Conservation (phyloP, 768 basidiomycete genomes). For the Thelephora ganbajun region DNA sequence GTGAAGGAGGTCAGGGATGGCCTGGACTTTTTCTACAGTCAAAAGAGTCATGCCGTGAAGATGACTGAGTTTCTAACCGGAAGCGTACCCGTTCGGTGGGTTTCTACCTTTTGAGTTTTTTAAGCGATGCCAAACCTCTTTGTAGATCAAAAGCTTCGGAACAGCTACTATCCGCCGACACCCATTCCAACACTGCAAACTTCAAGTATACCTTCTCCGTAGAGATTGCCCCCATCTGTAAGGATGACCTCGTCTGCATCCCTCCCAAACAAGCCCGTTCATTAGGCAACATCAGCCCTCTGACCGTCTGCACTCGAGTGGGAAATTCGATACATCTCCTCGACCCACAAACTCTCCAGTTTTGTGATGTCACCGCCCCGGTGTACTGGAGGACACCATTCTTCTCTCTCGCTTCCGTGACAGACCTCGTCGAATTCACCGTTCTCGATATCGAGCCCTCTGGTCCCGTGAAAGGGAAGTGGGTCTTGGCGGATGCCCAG, state of each 20-base stretch:
- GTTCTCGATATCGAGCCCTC: slow-evolving; percentile 90
- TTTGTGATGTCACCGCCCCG: slow-evolving; percentile 62
- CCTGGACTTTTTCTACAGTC: slow-evolving; percentile 92
- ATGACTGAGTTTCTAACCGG: slow-evolving; percentile 90
- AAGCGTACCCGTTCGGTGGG: slow-evolving; percentile 80
- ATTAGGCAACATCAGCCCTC: slow-evolving; percentile 77
- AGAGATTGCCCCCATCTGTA: slow-evolving; percentile 94
- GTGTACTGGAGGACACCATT: slow-evolving; percentile 92
- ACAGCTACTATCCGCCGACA: slow-evolving; percentile 86
- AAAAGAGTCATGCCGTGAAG: slow-evolving; percentile 82
- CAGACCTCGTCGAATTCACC: slow-evolving; percentile 89
- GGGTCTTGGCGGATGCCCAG: slow-evolving; percentile 78
- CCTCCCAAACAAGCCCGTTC: slow-evolving; percentile 70
- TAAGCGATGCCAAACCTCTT: slow-evolving; percentile 1
- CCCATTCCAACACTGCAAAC: slow-evolving; percentile 84
- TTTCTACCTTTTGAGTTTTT: slow-evolving; percentile 2
- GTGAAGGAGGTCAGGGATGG: slow-evolving; percentile 92
- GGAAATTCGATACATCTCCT: slow-evolving; percentile 85
- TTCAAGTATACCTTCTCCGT: slow-evolving; percentile 98
- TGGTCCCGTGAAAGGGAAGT: slow-evolving; percentile 55
- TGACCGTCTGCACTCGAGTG: slow-evolving; percentile 81
- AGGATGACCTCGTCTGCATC: slow-evolving; percentile 91
- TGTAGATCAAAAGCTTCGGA: slow-evolving; percentile 83
- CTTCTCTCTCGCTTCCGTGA: slow-evolving; percentile 64
- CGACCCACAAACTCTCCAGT: slow-evolving; percentile 77